Evolutionary conservation across 2,329 filamentous ascomycete species (phyloP), one percentile per base, ranked within the genome.

Genomic region (Tricladium varicosporioides): DNA sequence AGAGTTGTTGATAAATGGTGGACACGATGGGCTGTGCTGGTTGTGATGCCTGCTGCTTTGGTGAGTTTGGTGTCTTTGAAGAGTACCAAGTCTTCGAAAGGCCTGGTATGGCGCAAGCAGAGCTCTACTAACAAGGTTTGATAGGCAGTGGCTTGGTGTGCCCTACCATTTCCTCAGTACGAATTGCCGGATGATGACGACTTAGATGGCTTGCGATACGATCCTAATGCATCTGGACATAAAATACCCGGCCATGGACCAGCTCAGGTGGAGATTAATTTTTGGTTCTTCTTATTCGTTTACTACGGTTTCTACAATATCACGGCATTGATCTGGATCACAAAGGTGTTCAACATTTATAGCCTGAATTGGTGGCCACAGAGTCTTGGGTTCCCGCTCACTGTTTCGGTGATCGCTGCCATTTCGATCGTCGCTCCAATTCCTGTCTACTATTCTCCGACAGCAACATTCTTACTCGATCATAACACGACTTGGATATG

Each of bases 251-350:
- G 84, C 22, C 84, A 88, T 74, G 85, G 85, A 57, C 76, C 80
- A 63, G 82, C 84, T 5, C 76, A 80, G 44, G 85, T 88, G 4
- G 79, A 82, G 60, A 80, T 88, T 63, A 86, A 86, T 73, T 88
- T 88, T 67, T 88, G 85, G 85, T 87, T 87, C 75, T 88, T 88
- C 67, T 75, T 88, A 40, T 80, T 87, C 49, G 80, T 87, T 56
- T 88, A 87, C 73, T 88, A 88, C 69, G 83, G 84, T 56, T 81
- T 87, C 63, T 88, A 88, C 71, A 87, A 85, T 67, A 67, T 87
- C 19, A 86, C 83, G 4, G 85, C 85, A 2, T 72, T 88, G 63
- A 80, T 86, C 59, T 88, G 85, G 84, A 87, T 88, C 67, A 88
- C 85, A 48, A 88, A 87, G 67, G 79, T 88, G 5, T 88, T 88